phyloP scores from a whole-genome alignment of 164 flowering plant species.

The Protea cynaroides region DNA sequence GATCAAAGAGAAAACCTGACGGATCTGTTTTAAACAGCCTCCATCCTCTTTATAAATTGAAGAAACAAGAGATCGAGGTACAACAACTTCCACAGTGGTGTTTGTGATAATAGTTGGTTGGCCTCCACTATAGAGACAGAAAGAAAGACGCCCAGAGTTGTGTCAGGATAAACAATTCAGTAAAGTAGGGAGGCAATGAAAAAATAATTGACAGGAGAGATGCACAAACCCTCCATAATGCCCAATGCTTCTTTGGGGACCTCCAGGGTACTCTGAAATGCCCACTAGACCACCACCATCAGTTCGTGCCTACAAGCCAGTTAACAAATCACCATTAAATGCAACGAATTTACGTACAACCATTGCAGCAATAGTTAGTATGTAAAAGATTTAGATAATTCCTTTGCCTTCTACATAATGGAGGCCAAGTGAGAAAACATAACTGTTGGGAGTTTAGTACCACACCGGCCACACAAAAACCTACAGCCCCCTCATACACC shows the following conservation, averaged over 20 bases:
- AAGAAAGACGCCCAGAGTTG: neutral
- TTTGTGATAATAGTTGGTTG: conserved; percentile 71
- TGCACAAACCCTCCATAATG: conserved; percentile 61
- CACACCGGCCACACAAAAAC: no score
- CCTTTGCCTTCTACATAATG: no score
- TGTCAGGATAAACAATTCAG: no score
- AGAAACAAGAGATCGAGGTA: conserved; percentile 81
- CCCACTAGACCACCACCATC: conserved; percentile 59
- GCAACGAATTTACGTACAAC: neutral
- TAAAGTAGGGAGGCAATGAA: no score
- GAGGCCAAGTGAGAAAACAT: no score
- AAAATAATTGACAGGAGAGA: neutral
- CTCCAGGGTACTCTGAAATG: conserved; percentile 49
- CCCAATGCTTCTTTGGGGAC: conserved; percentile 52
- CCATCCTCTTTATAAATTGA: conserved; percentile 85
- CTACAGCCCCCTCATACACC: no score
- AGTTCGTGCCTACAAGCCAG: conserved; percentile 39
- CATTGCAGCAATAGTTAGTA: no score
- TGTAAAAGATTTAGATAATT: no score
- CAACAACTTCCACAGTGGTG: conserved; percentile 88
- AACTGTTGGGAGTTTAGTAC: no score
- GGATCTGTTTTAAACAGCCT: conserved; percentile 65
- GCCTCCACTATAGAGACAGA: conserved; percentile 41
- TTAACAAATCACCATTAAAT: neutral
- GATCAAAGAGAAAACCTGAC: conserved; percentile 42